phyloP scores from a whole-genome alignment of 139 green algal species.

The Chlorella sp. region DNA sequence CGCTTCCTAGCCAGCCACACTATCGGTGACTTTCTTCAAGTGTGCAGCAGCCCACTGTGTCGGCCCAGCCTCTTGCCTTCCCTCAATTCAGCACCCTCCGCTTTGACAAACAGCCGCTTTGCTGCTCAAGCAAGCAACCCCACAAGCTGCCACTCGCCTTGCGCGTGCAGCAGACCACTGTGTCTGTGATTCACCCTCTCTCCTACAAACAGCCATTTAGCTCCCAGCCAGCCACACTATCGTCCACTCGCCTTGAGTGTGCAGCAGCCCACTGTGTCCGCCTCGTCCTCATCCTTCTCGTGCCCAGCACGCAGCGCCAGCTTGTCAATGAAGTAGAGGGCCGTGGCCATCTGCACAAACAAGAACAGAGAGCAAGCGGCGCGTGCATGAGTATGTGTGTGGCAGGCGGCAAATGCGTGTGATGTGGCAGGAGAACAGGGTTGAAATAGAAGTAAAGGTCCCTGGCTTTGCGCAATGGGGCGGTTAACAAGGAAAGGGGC shows the following conservation, averaged over 20 bases:
- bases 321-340: slow-evolving; percentile 98
- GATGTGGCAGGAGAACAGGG: too few species aligned
- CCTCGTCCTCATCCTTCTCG: slow-evolving; percentile 98
- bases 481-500: too few species aligned
- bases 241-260: slow-evolving; percentile 87
- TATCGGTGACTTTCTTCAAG: slow-evolving; percentile 80
- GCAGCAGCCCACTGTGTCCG: slow-evolving; percentile 98
- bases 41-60: slow-evolving; percentile 97
- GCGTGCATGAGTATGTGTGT: not conserved
- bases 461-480: too few species aligned
- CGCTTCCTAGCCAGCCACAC: not conserved
- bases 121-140: too few species aligned
- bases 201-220: not conserved
- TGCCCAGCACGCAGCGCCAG: slow-evolving; percentile 98
- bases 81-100: too few species aligned
- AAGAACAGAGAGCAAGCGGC: not conserved
- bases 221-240: not conserved
- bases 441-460: not conserved
- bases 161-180: not conserved
- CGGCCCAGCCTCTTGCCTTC: slow-evolving; percentile 59
- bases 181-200: not conserved
- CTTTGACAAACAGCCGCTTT: too few species aligned
- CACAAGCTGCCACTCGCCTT: too few species aligned
- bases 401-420: too few species aligned
- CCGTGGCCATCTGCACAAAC: slow-evolving; percentile 89